A percentile compares a stretch with the other conserved stretches of the same genome.
These are phyloP conservation scores for Xylaria bambusicola DNA, from an alignment of 495 filamentous ascomycete genomes.

Conservation along the genomic window DNA sequence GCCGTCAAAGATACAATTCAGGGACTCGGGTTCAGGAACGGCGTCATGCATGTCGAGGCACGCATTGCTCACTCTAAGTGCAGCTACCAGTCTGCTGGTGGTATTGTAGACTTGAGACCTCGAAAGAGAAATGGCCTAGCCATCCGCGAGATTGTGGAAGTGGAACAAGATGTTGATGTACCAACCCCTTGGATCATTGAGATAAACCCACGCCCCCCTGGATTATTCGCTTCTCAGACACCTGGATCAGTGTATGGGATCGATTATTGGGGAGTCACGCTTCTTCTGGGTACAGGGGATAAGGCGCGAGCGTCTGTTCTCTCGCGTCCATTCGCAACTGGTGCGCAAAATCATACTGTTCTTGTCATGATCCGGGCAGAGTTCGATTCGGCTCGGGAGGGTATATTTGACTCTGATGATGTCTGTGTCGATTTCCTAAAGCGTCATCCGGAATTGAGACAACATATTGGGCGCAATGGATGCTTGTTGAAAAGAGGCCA, in stretches of 20 bases:
- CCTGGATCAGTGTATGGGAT: constrained; percentile 43
- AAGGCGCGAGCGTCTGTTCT: constrained; percentile 29
- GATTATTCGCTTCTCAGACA: constrained; percentile 32
- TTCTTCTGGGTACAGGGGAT: constrained; percentile 35
- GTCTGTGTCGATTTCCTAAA: constrained; percentile 36
- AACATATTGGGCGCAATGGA: constrained; percentile 26
- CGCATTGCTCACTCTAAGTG: constrained; percentile 28
- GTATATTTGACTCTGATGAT: constrained; percentile 43
- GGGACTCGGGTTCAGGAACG: constrained; percentile 24
- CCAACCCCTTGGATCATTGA: constrained; percentile 38
- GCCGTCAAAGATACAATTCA: constrained; percentile 35
- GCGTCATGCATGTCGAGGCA: constrained; percentile 34
- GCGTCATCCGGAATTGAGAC: constrained; percentile 33
- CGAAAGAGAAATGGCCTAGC: not conserved
- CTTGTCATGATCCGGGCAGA: constrained; percentile 31
- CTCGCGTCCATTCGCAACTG: constrained; percentile 30
- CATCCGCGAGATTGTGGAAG: not conserved
- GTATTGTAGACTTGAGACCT: constrained; percentile 20
- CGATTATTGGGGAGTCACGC: constrained; percentile 40
- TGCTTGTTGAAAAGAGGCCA: constrained; percentile 36
- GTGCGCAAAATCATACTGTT: constrained; percentile 30
- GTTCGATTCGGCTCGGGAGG: constrained; percentile 27
- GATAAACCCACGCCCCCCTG: constrained; percentile 42
- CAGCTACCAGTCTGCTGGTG: constrained; percentile 21
- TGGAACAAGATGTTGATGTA: not conserved